Evolutionary conservation across 305 asterid species (phyloP), one percentile per base, ranked within the genome.

Genomic region (Fraxinus sp.): DNA sequence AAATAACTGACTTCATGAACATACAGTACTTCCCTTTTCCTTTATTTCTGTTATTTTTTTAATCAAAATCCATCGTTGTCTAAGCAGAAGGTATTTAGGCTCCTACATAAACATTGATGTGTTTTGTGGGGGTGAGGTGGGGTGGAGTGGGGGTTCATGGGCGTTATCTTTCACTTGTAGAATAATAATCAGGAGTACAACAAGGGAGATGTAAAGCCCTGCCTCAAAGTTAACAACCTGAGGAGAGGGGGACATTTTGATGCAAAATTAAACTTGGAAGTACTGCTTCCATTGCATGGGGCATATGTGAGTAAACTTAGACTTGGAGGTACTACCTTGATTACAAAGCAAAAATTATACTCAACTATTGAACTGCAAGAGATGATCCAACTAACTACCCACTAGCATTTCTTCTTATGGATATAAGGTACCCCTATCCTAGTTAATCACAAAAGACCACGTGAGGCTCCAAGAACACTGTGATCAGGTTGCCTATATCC

Each of bases 251-350:
- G 35, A 1, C 14, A 70, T 0, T 70, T 70, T 70, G 37, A 70
- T 70, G 41, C 41, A 70, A 70, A 26, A 70, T 70, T 32, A 14
- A 70, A 70, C 74, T 68, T 13, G 74, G 74, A 68, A 68, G 74
- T 68, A 11, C 39, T 68, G 7, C 39, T 68, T 68, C 39, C 74
- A 68, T 68, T 28, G 35, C 74, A 68, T 0, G 10, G 36, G 74
- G 36, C 33, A 28, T 68, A 68, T 68, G 74, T 26, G 37, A 68
- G 74, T 26, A 14, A 64, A 28, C 20, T 68, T 13, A 68, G 18
- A 68, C 37, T 13, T 68, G 37, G 74, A 68, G 39, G 18, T 68
- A 68, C 37, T 68, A 68, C 74, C 26, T 30, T 68, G 18, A 28
- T 26, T 26, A 28, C 18, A 26, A 68, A 68, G 74, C 37, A 68